phyloP scores from a whole-genome alignment of 1,284 basidiomycete species.

The Leccinum subfulvum region DNA sequence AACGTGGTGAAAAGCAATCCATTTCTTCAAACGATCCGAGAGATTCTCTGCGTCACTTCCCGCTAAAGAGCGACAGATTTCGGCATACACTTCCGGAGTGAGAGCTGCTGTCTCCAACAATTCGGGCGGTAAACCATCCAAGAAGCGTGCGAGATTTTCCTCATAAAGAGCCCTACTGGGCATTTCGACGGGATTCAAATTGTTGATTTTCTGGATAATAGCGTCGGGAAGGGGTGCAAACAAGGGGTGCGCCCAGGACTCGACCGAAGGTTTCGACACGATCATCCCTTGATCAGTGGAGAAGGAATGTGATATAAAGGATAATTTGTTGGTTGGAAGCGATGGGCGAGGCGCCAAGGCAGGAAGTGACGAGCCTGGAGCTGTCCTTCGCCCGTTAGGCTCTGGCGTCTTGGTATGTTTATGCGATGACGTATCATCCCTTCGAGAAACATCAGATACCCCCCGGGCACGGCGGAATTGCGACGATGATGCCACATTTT shows the following conservation, averaged over 20 bases:
- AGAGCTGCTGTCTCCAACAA: slow-evolving; percentile 62
- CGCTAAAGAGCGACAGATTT: slow-evolving; percentile 47
- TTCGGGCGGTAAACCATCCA: slow-evolving; percentile 51
- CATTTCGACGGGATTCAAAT: slow-evolving; percentile 57
- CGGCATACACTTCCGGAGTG: slow-evolving; percentile 51
- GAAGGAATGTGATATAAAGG: slow-evolving; percentile 37
- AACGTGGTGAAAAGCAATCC: slow-evolving; percentile 59
- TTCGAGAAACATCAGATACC: slow-evolving; percentile 26
- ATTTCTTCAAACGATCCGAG: slow-evolving; percentile 50
- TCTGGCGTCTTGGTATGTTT: slow-evolving; percentile 28
- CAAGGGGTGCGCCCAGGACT: slow-evolving; percentile 55
- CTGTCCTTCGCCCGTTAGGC: slow-evolving; percentile 19
- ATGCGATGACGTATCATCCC: slow-evolving; percentile 19
- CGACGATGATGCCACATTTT: slow-evolving; percentile 38
- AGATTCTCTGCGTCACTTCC: slow-evolving; percentile 41
- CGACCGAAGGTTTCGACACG: slow-evolving; percentile 39
- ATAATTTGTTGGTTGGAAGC: slow-evolving; percentile 28
- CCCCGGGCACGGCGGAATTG: slow-evolving; percentile 17
- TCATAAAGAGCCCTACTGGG: slow-evolving; percentile 56
- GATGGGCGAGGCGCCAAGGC: slow-evolving; percentile 24
- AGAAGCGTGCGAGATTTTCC: slow-evolving; percentile 47
- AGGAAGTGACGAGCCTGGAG: slow-evolving; percentile 19
- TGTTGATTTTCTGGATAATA: slow-evolving; percentile 46
- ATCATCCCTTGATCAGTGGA: slow-evolving; percentile 36
- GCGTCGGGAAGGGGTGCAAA: slow-evolving; percentile 60